Percentiles rank a stretch among this genome's conserved stretches.
Evolutionary conservation across 441 rosid species (phyloP).

Genomic region (Gossypium trilobum): DNA sequence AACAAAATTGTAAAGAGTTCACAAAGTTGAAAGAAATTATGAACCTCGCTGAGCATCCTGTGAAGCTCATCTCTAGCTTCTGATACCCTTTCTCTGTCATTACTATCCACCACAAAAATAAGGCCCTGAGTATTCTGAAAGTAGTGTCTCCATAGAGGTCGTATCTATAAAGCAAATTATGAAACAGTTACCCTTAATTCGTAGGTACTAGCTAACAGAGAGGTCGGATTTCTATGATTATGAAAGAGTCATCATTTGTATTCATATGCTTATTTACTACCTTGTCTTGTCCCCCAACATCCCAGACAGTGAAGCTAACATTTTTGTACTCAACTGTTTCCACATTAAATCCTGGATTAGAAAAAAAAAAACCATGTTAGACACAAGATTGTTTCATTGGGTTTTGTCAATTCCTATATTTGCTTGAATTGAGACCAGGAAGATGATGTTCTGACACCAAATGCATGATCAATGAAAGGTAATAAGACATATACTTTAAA

Average conservation of each 20-base stretch:
- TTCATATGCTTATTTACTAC: conserved; percentile 15
- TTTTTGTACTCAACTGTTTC: conserved; percentile 59
- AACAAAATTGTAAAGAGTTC: background rate
- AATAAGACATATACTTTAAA: background rate
- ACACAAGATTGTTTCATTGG: background rate
- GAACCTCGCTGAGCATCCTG: conserved; percentile 49
- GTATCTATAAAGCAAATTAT: conserved; percentile 29
- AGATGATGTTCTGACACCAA: background rate
- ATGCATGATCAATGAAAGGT: background rate
- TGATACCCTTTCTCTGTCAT: conserved; percentile 41
- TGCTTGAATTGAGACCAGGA: background rate
- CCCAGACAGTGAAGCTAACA: conserved; percentile 63
- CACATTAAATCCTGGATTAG: conserved; percentile 43
- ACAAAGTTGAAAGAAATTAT: background rate
- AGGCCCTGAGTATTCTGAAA: conserved; percentile 59
- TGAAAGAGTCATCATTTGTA: background rate
- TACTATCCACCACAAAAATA: conserved; percentile 59
- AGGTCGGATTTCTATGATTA: background rate
- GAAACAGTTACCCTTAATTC: background rate
- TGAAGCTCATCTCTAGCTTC: conserved; percentile 62
- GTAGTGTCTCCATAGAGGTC: conserved; percentile 60
- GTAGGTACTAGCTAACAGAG: background rate
- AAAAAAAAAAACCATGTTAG: background rate
- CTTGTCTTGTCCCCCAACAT: conserved; percentile 63
- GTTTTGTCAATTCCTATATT: background rate